A percentile compares a stretch with the other conserved stretches of the same genome.
Conservation (phyloP, 768 basidiomycete species). For the Leucosporidium creatinivorum region DNA sequence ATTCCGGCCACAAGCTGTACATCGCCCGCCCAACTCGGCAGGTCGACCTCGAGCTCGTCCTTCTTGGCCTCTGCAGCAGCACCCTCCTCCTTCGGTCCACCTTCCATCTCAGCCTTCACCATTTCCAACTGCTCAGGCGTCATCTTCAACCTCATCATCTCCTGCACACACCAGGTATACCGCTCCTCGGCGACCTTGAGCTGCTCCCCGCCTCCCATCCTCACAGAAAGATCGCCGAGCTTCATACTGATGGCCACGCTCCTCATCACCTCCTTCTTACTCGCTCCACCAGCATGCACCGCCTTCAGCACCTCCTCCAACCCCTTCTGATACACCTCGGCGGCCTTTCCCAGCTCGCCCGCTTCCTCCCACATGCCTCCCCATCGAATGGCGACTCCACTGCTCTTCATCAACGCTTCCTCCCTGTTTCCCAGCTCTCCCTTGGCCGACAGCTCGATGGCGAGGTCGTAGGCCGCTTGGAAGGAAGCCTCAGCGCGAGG, state of each 20-base stretch:
- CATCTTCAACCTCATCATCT: slow-evolving; percentile 27
- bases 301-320: slow-evolving; percentile 14
- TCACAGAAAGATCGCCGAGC: slow-evolving; percentile 25
- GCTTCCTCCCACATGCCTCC: slow-evolving; percentile 29
- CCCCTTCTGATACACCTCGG: slow-evolving; percentile 23
- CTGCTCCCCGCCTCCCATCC: slow-evolving; percentile 2
- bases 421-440: slow-evolving; percentile 1
- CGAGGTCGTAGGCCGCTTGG: slow-evolving; percentile 22
- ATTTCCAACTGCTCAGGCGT: slow-evolving; percentile 13
- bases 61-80: background rate
- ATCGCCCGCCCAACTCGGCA: slow-evolving; percentile 19
- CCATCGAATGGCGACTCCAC: slow-evolving; percentile 25
- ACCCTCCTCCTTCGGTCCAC: background rate
- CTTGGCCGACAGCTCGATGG: slow-evolving; percentile 10
- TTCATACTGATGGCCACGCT: slow-evolving; percentile 24
- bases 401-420: slow-evolving; percentile 13
- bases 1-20: slow-evolving; percentile 27
- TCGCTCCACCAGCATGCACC: background rate
- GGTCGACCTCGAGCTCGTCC: background rate
- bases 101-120: slow-evolving; percentile 3
- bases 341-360: slow-evolving; percentile 11
- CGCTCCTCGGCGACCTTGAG: slow-evolving; percentile 24
- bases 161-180: slow-evolving; percentile 25
- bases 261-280: slow-evolving; percentile 2
- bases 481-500: slow-evolving; percentile 14